Evolutionary conservation across 1,284 basidiomycete genomes (phyloP), one percentile per base, ranked within the genome.

Genomic region (Cryptococcus floricola): DNA sequence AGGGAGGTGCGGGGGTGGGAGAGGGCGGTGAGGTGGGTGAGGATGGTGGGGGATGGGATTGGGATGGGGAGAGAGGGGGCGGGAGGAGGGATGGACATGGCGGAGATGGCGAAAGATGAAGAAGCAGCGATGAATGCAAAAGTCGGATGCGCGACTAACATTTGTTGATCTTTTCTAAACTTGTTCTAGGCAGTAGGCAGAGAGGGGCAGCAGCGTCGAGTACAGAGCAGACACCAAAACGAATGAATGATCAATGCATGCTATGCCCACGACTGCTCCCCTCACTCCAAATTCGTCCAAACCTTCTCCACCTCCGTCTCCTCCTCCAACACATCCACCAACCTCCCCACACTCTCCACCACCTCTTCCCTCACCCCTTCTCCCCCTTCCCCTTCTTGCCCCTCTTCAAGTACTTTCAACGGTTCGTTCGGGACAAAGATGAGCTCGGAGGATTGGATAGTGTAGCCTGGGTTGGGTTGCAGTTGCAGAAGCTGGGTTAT

Each of bases 221-320:
- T 8, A 34, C 31, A 10, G n/a, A n/a, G n/a, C n/a, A n/a, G n/a
- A n/a, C n/a, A n/a, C n/a, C 19, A 19, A 34, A 34, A 34, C n/a
- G 31, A 10, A 10, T 34, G 31, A 34, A 34, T 34, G 31, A 34
- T 2, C 31, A 10, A 34, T 34, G 31, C 31, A 34, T 34, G 31
- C 31, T 34, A 34, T 34, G 5, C 6, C 31, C 10, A 5, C 31
- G 31, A 10, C 31, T 10, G 41, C 14, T 19, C 19, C 19, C 19
- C 19, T 57, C 56, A 46, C 14, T 53, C 61, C n/a, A 76, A 46
- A 58, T 76, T 77, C 19, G 73, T 76, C 74, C 74, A 76, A 4
- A 76, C 71, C 52, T 66, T 68, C 23, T 70, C 64, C 4, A 77
- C 73, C 50, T 77, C 75, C 5, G 52, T 50, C 28, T 74, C 73